A percentile compares a stretch with the other conserved stretches of the same genome.
These are phyloP conservation scores for Calophaca sinica DNA, from an alignment of 306 rosid species.

Conservation along the genomic window DNA sequence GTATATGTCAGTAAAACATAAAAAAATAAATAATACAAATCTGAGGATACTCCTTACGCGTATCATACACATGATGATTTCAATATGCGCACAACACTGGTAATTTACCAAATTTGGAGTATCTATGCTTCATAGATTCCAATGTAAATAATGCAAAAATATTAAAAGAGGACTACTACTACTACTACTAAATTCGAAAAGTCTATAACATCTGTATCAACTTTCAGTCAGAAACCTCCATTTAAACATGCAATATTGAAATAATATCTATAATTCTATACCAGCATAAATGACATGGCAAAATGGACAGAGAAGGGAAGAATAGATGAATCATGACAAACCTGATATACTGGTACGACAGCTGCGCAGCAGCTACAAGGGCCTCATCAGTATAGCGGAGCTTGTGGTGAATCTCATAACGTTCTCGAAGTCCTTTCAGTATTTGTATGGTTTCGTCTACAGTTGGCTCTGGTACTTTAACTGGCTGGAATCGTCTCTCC, in stretches of 20 bases:
- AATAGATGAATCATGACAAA: slow-evolving; percentile 39
- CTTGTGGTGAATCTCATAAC: slow-evolving; percentile 98
- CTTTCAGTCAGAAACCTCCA: slow-evolving; percentile 15
- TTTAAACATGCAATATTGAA: slow-evolving; percentile 16
- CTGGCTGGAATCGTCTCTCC: slow-evolving; percentile 98
- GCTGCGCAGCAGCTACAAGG: slow-evolving; percentile 86
- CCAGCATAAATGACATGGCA: slow-evolving; percentile 9
- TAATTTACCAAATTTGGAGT: background rate
- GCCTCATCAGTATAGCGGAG: slow-evolving; percentile 97
- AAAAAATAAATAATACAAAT: background rate
- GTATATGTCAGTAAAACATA: background rate
- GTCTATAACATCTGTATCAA: background rate
- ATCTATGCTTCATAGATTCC: background rate
- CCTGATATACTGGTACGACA: slow-evolving; percentile 98
- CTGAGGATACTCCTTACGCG: background rate
- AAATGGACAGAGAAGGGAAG: slow-evolving; percentile 12
- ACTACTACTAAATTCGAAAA: slow-evolving; percentile 20
- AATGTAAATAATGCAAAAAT: background rate
- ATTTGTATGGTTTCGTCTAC: slow-evolving; percentile 96
- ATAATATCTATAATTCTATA: background rate
- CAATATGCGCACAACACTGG: background rate
- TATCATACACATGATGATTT: background rate
- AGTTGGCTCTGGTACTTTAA: slow-evolving; percentile 94
- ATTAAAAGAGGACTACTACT: background rate
- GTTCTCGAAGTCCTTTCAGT: slow-evolving; percentile 93